Conservation (phyloP, 2,329 filamentous ascomycete species). For the Cyphellophora europaea region DNA sequence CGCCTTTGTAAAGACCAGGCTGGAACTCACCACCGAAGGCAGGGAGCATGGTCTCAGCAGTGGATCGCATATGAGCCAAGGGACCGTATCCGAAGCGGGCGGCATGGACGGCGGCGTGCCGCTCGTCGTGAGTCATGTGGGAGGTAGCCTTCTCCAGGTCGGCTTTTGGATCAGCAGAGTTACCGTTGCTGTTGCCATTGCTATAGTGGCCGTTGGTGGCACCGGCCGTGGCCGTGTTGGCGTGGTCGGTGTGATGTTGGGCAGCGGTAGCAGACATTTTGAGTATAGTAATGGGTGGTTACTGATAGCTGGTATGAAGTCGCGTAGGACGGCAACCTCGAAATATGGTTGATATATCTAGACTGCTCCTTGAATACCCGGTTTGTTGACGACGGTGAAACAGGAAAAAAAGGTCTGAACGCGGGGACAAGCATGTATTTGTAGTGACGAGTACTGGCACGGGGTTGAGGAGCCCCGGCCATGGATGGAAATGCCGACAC, state of each 20-base stretch:
- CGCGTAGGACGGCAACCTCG: too few relatives aligned
- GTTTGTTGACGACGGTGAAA: too few relatives aligned
- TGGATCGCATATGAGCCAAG: conserved; percentile 39
- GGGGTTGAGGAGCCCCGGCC: too few relatives aligned
- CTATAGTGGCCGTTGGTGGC: not conserved
- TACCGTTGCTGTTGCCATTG: conserved; percentile 1
- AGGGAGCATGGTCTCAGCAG: conserved; percentile 20
- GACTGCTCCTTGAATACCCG: too few relatives aligned
- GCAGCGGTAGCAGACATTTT: not conserved
- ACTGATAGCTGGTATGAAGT: too few relatives aligned
- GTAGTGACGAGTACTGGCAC: too few relatives aligned
- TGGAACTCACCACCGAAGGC: conserved; percentile 67
- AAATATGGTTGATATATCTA: too few relatives aligned
- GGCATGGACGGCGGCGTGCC: conserved; percentile 32
- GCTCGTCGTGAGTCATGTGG: conserved; percentile 35
- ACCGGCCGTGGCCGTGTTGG: conserved; percentile 4
- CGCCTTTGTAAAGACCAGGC: conserved; percentile 57
- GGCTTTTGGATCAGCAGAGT: too few relatives aligned
- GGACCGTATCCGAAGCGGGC: conserved; percentile 42
- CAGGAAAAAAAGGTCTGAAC: too few relatives aligned
- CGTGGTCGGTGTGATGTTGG: conserved; percentile 5
- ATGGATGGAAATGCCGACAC: too few relatives aligned
- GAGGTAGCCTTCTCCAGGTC: conserved; percentile 18
- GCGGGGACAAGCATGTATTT: too few relatives aligned
- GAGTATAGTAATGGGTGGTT: not conserved